Conservation (phyloP, 1,284 basidiomycete genomes). For the Amylostereum areolatum region DNA sequence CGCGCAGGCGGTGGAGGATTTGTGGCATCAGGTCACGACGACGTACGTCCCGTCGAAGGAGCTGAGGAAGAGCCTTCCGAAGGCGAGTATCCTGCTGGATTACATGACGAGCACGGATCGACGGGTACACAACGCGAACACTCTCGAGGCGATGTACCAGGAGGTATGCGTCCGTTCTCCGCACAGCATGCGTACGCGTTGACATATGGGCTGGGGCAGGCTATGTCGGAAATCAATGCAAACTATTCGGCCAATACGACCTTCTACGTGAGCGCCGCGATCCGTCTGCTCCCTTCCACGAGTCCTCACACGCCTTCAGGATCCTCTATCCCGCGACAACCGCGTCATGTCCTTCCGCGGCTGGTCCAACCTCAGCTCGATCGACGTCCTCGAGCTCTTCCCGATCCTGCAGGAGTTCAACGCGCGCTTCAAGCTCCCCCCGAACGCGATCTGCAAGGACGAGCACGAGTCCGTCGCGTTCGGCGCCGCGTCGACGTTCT, state of each 20-base stretch:
- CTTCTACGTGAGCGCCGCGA: neutral
- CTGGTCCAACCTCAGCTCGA: neutral
- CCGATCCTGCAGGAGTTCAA: conserved; percentile 3
- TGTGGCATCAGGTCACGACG: conserved; percentile 9
- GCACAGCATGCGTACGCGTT: neutral
- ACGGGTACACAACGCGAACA: neutral
- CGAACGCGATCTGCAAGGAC: conserved; percentile 6
- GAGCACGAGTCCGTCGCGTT: conserved; percentile 14
- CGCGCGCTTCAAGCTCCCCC: neutral
- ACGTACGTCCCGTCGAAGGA: conserved; percentile 15
- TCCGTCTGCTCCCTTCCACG: neutral
- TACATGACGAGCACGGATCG: conserved; percentile 9
- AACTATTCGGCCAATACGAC: neutral
- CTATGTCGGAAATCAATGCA: neutral
- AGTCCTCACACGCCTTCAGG: neutral
- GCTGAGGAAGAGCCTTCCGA: conserved; percentile 15
- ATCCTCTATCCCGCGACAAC: neutral
- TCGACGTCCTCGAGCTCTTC: too few relatives aligned
- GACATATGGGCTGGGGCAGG: neutral
- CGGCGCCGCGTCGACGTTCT: conserved; percentile 18
- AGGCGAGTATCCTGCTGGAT: conserved; percentile 4
- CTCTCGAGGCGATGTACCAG: neutral
- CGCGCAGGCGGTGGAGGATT: conserved; percentile 5
- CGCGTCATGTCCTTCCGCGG: neutral
- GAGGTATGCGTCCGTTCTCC: neutral